phyloP scores from a whole-genome alignment of 495 filamentous ascomycete species.

The Neohortaea acidophila region DNA sequence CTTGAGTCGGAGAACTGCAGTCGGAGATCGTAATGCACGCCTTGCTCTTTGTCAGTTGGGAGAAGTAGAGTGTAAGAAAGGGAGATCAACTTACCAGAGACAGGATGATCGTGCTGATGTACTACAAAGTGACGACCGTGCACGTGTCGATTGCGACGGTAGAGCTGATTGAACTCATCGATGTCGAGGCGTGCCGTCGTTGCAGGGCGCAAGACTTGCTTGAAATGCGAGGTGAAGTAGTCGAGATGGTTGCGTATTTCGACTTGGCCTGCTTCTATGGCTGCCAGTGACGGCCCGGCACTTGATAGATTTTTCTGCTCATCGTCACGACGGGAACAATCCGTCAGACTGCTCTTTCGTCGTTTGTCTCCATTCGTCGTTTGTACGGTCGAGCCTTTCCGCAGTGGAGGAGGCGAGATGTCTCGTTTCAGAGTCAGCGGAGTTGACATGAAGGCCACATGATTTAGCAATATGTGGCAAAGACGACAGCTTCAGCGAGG shows the following conservation, averaged over 20 bases:
- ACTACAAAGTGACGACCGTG: conserved; percentile 47
- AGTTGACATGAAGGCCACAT: no score
- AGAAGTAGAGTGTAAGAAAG: not conserved
- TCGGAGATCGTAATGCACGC: conserved; percentile 39
- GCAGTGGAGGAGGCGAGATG: conserved; percentile 13
- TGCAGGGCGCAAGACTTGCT: conserved; percentile 18
- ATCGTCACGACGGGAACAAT: not conserved
- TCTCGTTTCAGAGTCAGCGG: conserved; percentile 4
- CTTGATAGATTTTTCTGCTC: not conserved
- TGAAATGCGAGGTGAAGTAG: conserved; percentile 35
- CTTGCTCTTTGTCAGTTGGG: conserved; percentile 5
- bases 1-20: conserved; percentile 51
- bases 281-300: conserved; percentile 23
- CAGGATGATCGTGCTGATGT: conserved; percentile 56
- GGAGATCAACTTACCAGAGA: conserved; percentile 40
- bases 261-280: conserved; percentile 43
- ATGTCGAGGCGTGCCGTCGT: conserved; percentile 30
- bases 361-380: not conserved
- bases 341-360: not conserved
- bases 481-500: no score
- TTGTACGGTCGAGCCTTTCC: not conserved
- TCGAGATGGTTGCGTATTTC: conserved; percentile 38
- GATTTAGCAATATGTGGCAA: no score
- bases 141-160: conserved; percentile 33
- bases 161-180: conserved; percentile 36